Evolutionary conservation across 176 grass and related monocot genomes (phyloP).

Genomic region (Miscanthus lutarioriparius): DNA sequence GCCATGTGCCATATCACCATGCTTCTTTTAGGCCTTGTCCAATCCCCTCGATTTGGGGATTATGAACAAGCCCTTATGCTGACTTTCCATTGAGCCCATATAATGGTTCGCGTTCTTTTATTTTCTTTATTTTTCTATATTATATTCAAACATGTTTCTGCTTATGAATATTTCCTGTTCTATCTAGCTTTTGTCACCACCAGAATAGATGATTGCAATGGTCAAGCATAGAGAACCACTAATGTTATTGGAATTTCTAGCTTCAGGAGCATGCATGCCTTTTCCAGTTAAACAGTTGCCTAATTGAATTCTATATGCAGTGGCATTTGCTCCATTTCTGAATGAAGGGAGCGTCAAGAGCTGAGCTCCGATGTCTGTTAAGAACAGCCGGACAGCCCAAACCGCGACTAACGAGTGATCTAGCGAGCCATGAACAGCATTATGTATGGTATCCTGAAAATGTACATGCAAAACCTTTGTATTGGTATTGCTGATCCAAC

Average conservation of each 20-base stretch:
- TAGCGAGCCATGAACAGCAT: not conserved
- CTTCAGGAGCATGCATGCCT: not conserved
- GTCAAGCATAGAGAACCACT: not conserved
- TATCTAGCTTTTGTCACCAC: not conserved
- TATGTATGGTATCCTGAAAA: not conserved
- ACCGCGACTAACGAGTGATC: not conserved
- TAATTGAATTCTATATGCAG: conserved; percentile 4
- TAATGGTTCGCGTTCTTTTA: too few species aligned
- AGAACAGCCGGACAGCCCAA: conserved; percentile 28
- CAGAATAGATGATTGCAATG: not conserved
- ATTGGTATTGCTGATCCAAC: not conserved
- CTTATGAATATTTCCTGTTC: not conserved
- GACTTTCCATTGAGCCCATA: not conserved
- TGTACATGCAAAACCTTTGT: not conserved
- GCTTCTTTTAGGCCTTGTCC: too few species aligned
- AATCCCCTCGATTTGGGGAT: too few species aligned
- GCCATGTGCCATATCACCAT: too few species aligned
- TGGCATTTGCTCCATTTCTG: conserved; percentile 23
- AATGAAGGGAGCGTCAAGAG: conserved; percentile 67
- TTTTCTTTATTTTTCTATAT: too few species aligned
- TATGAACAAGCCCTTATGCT: not conserved
- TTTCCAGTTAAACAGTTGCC: not conserved
- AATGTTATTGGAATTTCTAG: not conserved
- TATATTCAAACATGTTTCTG: not conserved
- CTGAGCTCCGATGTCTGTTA: conserved; percentile 52